These are phyloP conservation scores for Puccinellia tenuiflora DNA, from an alignment of 176 grass and related monocot genomes.

Conservation along the genomic window DNA sequence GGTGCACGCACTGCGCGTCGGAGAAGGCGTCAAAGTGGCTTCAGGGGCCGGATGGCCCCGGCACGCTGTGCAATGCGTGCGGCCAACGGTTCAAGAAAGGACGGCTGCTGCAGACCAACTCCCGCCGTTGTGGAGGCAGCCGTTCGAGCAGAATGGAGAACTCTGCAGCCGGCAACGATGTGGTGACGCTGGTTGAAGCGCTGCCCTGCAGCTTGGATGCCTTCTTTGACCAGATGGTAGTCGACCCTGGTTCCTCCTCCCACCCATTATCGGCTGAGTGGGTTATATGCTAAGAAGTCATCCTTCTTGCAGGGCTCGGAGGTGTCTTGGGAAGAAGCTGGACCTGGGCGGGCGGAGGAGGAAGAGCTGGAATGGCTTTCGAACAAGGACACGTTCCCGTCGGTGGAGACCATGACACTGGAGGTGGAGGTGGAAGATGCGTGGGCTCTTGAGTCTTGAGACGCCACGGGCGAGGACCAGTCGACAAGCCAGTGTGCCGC, in stretches of 20 bases:
- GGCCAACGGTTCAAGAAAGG: not conserved
- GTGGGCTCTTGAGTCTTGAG: not conserved
- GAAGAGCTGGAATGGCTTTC: conserved; percentile 79
- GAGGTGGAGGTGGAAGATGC: not conserved
- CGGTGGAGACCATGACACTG: conserved; percentile 30
- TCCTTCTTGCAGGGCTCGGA: not conserved
- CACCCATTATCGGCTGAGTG: not conserved
- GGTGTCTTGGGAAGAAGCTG: not conserved
- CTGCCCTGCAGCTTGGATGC: not conserved
- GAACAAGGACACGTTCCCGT: conserved; percentile 75
- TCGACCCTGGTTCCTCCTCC: not conserved
- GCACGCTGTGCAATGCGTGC: no score
- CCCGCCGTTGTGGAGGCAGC: no score
- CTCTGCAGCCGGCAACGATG: not conserved
- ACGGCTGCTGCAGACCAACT: no score
- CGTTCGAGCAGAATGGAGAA: not conserved
- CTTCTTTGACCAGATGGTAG: not conserved
- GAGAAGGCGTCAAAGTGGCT: no score
- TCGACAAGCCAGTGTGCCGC: not conserved
- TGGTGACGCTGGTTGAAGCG: not conserved
- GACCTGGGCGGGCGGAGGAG: not conserved
- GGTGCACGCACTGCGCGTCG: no score
- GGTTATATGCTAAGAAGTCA: not conserved
- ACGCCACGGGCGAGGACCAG: conserved; percentile 30
- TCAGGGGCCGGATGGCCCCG: no score